Percentiles rank a stretch among this genome's conserved stretches.
Evolutionary conservation across 176 grass and related monocot genomes (phyloP).

Genomic region (Oryza glumipatula): DNA sequence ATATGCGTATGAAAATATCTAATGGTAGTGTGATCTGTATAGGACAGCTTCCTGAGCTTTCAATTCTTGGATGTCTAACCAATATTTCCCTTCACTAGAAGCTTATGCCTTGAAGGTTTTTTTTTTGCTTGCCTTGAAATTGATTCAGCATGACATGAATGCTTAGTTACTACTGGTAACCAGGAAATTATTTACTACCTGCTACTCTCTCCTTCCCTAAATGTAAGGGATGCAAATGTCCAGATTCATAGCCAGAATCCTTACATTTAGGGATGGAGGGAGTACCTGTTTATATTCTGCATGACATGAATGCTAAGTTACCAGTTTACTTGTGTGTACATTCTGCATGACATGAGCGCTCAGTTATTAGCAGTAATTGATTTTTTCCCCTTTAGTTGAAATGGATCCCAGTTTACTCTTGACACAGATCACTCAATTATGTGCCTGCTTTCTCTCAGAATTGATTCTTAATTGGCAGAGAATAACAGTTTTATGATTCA

Average conservation of each 20-base stretch:
- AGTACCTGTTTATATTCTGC: neutral
- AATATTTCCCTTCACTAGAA: neutral
- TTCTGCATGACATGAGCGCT: neutral
- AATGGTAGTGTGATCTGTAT: no score
- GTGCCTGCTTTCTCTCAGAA: neutral
- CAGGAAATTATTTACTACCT: neutral
- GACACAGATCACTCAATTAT: neutral
- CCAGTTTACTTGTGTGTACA: neutral
- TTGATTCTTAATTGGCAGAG: slow-evolving; percentile 1
- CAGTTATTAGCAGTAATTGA: neutral
- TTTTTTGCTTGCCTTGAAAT: neutral
- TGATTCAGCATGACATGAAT: no score
- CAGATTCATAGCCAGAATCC: no score
- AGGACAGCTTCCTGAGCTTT: no score
- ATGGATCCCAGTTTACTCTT: neutral
- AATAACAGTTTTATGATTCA: neutral
- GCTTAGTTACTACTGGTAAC: neutral
- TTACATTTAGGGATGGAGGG: no score
- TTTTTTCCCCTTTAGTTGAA: neutral
- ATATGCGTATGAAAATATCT: no score
- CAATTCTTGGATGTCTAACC: neutral
- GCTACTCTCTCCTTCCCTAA: neutral
- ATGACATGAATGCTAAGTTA: neutral
- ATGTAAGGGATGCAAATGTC: no score
- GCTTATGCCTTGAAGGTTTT: neutral